Evolutionary conservation across 352 stramenopile species (phyloP), one percentile per base, ranked within the genome.

Genomic region (Aphanomyces euteiches): DNA sequence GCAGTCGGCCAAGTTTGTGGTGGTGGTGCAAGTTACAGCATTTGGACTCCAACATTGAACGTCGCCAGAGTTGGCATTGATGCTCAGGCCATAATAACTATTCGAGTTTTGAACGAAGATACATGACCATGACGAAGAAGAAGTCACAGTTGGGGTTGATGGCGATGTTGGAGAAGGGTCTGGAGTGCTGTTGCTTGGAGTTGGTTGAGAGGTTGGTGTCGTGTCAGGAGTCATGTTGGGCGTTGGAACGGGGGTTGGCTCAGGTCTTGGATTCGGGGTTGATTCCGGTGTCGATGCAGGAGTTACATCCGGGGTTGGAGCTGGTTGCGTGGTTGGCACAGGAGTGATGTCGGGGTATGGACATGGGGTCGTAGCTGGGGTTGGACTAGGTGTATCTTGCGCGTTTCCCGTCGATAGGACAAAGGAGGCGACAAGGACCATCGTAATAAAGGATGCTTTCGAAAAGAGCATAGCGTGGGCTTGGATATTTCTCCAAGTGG

Each of bases 391-490:
- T 12, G 17, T 58, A 19, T 17, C 7, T 19, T 8, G 17, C 8
- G 50, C 17, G 36, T 19, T 28, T 40, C 28, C 54, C 17, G 28
- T 58, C n/a, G 50, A 19, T n/a, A 10, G n/a, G 37, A 37, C 54
- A 10, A 61, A 0, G 54, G 54, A 61, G n/a, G 54, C 54, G 28
- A 61, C 12, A n/a, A 61, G 39, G 19, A 39, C 17, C 5, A 39
- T 39, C 28, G n/a, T 40, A 12, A 61, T 17, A 37, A 61, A 61
- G 13, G 54, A 61, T 43, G 13, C 15, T 37, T 39, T 61, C 17
- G 54, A 61, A 39, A 61, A 61, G 54, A 61, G 54, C 54, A 61
- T 61, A 37, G 50, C 37, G 28, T 28, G 28, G 28, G 50, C 37
- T 19, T 53, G 2, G 45, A 53, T 53, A 53, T n/a, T 58, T 58